A percentile compares a stretch with the other conserved stretches of the same genome.
These are phyloP conservation scores for Candida sakaeoensis DNA, from an alignment of 805 yeast genomes.

Conservation along the genomic window DNA sequence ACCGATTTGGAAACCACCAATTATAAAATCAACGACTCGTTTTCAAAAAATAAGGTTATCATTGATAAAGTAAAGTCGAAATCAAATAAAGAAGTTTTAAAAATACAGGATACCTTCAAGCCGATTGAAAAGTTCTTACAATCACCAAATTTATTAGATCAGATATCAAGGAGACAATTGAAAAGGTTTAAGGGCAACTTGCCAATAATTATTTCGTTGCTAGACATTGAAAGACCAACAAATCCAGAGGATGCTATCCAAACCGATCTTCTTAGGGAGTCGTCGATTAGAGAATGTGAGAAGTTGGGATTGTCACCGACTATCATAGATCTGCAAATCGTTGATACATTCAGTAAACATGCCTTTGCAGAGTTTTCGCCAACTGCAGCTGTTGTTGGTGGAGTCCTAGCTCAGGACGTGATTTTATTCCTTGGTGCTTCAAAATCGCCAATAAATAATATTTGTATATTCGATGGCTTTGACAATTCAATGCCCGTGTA, in stretches of 20 bases:
- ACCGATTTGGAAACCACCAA: slow-evolving; percentile 41
- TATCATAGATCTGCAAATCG: slow-evolving; percentile 39
- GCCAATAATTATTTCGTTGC: slow-evolving; percentile 57
- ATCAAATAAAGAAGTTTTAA: slow-evolving; percentile 40
- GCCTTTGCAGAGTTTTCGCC: slow-evolving; percentile 71
- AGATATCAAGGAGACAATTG: slow-evolving; percentile 41
- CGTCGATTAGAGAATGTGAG: slow-evolving; percentile 30
- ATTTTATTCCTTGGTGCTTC: slow-evolving; percentile 74
- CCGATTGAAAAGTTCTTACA: slow-evolving; percentile 33
- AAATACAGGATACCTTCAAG: slow-evolving; percentile 34
- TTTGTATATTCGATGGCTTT: slow-evolving; percentile 71
- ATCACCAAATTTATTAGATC: slow-evolving; percentile 37
- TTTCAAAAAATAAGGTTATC: slow-evolving; percentile 45
- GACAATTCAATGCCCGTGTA: slow-evolving; percentile 76
- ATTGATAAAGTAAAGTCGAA: slow-evolving; percentile 28
- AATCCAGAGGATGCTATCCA: slow-evolving; percentile 24
- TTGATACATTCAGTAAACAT: slow-evolving; percentile 44
- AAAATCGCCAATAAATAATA: slow-evolving; percentile 79
- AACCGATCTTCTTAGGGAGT: slow-evolving; percentile 22
- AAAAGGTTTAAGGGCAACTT: slow-evolving; percentile 52
- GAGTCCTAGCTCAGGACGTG: slow-evolving; percentile 84
- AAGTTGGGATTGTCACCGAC: slow-evolving; percentile 24
- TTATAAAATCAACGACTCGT: slow-evolving; percentile 30
- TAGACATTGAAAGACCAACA: slow-evolving; percentile 36
- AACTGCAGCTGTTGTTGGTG: slow-evolving; percentile 84